Evolutionary conservation across 176 grass and related monocot species (phyloP), one percentile per base, ranked within the genome.

Genomic region (Phragmites australis): DNA sequence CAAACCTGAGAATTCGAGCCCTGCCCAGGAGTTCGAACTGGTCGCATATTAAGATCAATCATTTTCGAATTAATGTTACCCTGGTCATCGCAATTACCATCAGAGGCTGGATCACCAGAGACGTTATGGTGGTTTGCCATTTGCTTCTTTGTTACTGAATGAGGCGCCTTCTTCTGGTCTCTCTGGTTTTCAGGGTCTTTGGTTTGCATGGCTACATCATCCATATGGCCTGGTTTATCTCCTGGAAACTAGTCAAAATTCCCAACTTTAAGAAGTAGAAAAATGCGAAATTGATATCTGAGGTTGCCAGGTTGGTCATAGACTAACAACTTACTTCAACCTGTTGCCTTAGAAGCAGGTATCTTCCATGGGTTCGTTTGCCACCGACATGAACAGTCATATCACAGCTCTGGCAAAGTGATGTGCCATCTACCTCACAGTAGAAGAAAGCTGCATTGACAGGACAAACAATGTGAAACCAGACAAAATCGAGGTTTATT

Each of bases 361-460:
- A 93, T 89, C 93, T 91, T 78, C 84, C 88, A 76, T 99, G 96
- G 64, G 90, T 95, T 79, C 88, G 71, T 86, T 99, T 99, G 47
- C 96, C 96, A 77, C 92, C 96, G 34, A 99, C 96, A 93, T 99
- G 96, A 61, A 99, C 96, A 77, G 93, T 86, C 96, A 99, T 95
- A 81, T 99, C 96, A 53, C 96, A 99, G 3, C 85, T 91, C 70
- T 95, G 60, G 85, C 96, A 99, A 81, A 99, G 87, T 49, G 96
- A 99, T 64, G 90, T 90, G 54, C 96, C 96, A 93, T 99, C 96
- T 93, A 99, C 75, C 60, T 90, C 96, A 76, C 96, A 99, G 68
- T 95, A 95, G 84, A 99, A 99, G 92, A 99, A 99, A 78, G 96
- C 96, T 99, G 81, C 51, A 88, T 70, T 41, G 34, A 88, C 70